Percentiles rank a stretch among this genome's conserved stretches.
phyloP scores from a whole-genome alignment of 225 moss, liverwort and hornwort species.

The Bryoerythrophyllum caledonicum region DNA sequence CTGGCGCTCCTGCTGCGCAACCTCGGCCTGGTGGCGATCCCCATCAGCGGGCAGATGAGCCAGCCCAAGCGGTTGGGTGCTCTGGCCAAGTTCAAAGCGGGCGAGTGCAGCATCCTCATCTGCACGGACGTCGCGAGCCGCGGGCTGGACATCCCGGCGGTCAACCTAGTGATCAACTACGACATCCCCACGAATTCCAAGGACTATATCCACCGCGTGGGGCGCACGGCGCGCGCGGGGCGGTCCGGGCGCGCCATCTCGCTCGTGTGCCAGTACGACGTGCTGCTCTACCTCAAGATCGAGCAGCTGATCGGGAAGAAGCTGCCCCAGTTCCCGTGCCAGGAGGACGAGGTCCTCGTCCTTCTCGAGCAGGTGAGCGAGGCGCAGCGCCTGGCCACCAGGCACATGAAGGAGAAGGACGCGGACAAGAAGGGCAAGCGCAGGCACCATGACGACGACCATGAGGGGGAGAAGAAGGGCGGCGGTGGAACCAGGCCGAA shows the following conservation, averaged over 20 bases:
- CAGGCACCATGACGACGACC: slow-evolving; percentile 47
- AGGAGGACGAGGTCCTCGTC: slow-evolving; percentile 77
- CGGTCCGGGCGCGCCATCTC: slow-evolving; percentile 83
- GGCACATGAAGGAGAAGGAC: slow-evolving; percentile 83
- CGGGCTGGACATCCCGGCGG: slow-evolving; percentile 84
- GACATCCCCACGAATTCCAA: slow-evolving; percentile 93
- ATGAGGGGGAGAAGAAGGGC: slow-evolving; percentile 43
- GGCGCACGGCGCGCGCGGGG: slow-evolving; percentile 90
- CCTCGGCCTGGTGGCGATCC: slow-evolving; percentile 81
- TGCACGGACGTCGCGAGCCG: slow-evolving; percentile 98
- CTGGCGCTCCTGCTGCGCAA: slow-evolving; percentile 76
- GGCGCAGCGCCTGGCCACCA: slow-evolving; percentile 75
- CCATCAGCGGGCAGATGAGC: slow-evolving; percentile 98
- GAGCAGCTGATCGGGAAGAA: slow-evolving; percentile 91
- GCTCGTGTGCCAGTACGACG: slow-evolving; percentile 93
- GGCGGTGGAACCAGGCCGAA: slow-evolving; percentile 43
- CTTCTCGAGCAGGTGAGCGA: slow-evolving; percentile 77
- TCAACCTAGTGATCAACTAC: slow-evolving; percentile 86
- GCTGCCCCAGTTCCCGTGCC: slow-evolving; percentile 50
- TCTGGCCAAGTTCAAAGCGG: slow-evolving; percentile 86
- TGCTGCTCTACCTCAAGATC: slow-evolving; percentile 87
- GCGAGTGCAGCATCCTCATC: slow-evolving; percentile 85
- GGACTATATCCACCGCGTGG: slow-evolving; percentile 92
- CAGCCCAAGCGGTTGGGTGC: slow-evolving; percentile 90
- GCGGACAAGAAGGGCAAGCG: slow-evolving; percentile 66